A percentile compares a stretch with the other conserved stretches of the same genome.
These are phyloP conservation scores for Telfairia occidentalis DNA, from an alignment of 331 rosid species.

Conservation along the genomic window DNA sequence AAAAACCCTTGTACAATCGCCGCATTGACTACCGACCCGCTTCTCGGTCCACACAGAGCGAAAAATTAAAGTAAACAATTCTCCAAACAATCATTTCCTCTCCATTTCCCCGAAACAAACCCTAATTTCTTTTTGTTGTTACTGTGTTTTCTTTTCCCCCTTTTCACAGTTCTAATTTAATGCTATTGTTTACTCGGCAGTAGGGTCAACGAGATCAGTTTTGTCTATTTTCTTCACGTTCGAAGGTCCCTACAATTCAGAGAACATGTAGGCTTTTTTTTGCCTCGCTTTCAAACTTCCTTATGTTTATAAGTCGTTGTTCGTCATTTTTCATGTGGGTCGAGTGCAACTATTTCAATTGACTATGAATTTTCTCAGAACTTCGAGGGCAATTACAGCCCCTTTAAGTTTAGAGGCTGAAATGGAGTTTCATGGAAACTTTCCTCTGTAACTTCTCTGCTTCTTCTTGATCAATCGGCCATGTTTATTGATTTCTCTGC, in stretches of 20 bases:
- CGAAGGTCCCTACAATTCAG: background rate
- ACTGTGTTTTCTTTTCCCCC: background rate
- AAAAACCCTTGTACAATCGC: background rate
- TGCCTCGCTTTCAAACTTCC: background rate
- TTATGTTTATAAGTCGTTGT: background rate
- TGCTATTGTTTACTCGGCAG: background rate
- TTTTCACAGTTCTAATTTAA: background rate
- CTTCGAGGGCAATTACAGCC: background rate
- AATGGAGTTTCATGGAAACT: background rate
- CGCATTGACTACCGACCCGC: background rate
- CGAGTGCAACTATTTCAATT: background rate
- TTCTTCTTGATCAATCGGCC: background rate
- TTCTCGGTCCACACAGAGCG: background rate
- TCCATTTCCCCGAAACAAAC: background rate
- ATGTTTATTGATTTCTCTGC: background rate
- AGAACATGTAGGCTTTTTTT: background rate
- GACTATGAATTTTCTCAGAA: conserved; percentile 10
- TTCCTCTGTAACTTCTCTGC: conserved; percentile 3
- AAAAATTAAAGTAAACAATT: background rate
- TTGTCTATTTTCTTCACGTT: background rate
- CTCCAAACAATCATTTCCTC: background rate
- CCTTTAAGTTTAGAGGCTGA: background rate
- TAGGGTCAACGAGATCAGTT: background rate
- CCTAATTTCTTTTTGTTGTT: background rate
- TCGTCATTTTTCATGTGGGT: background rate